Evolutionary conservation across 495 filamentous ascomycete genomes (phyloP).

Genomic region (Daldinia caldariorum): DNA sequence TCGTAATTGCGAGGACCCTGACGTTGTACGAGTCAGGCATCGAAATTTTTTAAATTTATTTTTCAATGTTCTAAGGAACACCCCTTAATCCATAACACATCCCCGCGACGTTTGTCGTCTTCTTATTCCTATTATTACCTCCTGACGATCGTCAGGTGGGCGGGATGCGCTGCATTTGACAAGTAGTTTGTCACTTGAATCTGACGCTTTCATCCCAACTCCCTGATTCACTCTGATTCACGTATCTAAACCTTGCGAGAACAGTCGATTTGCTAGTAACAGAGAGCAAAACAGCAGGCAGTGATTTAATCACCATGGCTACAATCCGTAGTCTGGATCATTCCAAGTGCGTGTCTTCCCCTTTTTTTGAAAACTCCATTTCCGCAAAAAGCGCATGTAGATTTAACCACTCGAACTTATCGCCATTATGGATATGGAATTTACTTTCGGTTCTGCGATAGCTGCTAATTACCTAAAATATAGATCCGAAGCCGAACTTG

Average conservation of each 20-base stretch:
- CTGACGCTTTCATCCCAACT: constrained; percentile 38
- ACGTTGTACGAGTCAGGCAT: constrained; percentile 24
- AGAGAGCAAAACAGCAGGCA: neutral
- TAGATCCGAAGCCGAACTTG: constrained; percentile 92
- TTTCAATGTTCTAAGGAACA: neutral
- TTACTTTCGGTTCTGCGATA: neutral
- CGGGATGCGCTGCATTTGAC: constrained; percentile 43
- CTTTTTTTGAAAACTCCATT: neutral
- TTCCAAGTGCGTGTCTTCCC: constrained; percentile 50
- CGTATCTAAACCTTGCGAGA: neutral
- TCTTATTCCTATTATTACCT: constrained; percentile 4
- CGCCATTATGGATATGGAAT: constrained; percentile 4
- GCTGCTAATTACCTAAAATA: constrained; percentile 22
- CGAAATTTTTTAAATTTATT: neutral
- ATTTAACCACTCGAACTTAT: constrained; percentile 8
- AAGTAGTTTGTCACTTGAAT: constrained; percentile 15
- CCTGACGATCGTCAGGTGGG: constrained; percentile 29
- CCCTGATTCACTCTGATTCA: constrained; percentile 12
- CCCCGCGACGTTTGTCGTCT: neutral
- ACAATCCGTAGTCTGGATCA: constrained; percentile 60
- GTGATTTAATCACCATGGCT: constrained; percentile 50
- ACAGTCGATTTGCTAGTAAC: neutral
- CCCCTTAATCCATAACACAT: neutral
- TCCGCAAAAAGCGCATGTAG: neutral
- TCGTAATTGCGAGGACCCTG: constrained; percentile 25